These are phyloP conservation scores for Tolypocladium tropicale DNA, from an alignment of 2,329 filamentous ascomycete genomes.

Conservation along the genomic window DNA sequence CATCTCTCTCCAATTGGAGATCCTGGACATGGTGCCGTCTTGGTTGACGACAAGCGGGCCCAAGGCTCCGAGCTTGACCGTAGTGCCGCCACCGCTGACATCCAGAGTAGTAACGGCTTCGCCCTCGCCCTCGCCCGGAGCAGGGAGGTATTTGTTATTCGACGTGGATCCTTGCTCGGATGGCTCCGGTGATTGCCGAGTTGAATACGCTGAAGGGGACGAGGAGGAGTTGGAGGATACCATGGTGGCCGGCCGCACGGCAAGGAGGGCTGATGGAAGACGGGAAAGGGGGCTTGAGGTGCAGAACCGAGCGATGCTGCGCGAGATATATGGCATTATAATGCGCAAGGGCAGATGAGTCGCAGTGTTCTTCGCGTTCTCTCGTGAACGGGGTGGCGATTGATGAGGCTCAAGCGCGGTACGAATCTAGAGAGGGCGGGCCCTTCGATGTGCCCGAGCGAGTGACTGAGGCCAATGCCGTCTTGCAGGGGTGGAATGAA, in stretches of 20 bases:
- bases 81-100: slow-evolving; percentile 18
- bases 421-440: not conserved
- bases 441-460: not conserved
- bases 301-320: not conserved
- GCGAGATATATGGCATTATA: not conserved
- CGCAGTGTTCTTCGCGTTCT: not conserved
- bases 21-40: slow-evolving; percentile 61
- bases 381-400: not conserved
- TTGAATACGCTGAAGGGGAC: not conserved
- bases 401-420: not conserved
- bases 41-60: slow-evolving; percentile 66
- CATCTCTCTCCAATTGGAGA: slow-evolving; percentile 67
- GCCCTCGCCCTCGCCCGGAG: slow-evolving; percentile 11
- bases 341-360: not conserved
- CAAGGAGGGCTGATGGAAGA: not conserved
- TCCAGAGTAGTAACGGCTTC: slow-evolving; percentile 17
- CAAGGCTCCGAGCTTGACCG: slow-evolving; percentile 54
- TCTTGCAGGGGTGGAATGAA: not conserved
- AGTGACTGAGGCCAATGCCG: not conserved
- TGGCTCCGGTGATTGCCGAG: not conserved
- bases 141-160: slow-evolving; percentile 12
- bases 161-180: not conserved
- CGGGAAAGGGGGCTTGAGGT: not conserved
- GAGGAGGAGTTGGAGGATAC: not conserved
- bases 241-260: not conserved